phyloP scores from a whole-genome alignment of 495 filamentous ascomycete genomes.

The Amphirosellinia nigrospora region DNA sequence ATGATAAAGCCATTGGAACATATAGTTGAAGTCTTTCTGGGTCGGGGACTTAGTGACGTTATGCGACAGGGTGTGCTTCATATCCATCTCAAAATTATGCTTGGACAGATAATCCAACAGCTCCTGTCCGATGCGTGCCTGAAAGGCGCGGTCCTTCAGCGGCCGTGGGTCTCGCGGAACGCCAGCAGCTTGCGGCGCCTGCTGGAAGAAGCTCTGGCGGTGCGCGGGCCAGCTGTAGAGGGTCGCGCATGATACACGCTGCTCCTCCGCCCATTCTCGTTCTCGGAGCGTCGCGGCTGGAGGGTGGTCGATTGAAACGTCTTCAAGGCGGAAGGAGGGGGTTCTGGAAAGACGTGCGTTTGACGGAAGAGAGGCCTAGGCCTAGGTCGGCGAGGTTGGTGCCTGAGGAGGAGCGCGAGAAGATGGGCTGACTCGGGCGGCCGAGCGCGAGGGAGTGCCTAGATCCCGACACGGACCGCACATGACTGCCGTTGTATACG shows the following conservation, averaged over 20 bases:
- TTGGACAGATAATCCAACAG: conserved; percentile 88
- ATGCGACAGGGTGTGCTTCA: conserved; percentile 86
- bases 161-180: conserved; percentile 88
- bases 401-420: conserved; percentile 82
- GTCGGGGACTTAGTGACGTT: conserved; percentile 93
- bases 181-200: conserved; percentile 76
- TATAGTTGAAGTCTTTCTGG: conserved; percentile 94
- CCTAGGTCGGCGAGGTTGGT: conserved; percentile 75
- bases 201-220: conserved; percentile 92
- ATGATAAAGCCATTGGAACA: conserved; percentile 98
- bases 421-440: conserved; percentile 82
- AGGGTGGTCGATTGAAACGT: conserved; percentile 53
- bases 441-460: conserved; percentile 81
- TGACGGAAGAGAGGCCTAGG: conserved; percentile 80
- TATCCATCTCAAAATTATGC: conserved; percentile 95
- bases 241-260: conserved; percentile 79
- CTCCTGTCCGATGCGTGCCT: conserved; percentile 83
- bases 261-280: conserved; percentile 75
- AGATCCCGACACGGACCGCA: conserved; percentile 79
- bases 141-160: conserved; percentile 78
- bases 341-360: conserved; percentile 81
- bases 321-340: conserved; percentile 66
- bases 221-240: conserved; percentile 58
- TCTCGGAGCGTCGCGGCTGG: conserved; percentile 53
- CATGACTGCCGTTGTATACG: conserved; percentile 64